Base-by-base conservation (phyloP, 2,329 filamentous ascomycete genomes). In the Fusarium sp. region DNA sequence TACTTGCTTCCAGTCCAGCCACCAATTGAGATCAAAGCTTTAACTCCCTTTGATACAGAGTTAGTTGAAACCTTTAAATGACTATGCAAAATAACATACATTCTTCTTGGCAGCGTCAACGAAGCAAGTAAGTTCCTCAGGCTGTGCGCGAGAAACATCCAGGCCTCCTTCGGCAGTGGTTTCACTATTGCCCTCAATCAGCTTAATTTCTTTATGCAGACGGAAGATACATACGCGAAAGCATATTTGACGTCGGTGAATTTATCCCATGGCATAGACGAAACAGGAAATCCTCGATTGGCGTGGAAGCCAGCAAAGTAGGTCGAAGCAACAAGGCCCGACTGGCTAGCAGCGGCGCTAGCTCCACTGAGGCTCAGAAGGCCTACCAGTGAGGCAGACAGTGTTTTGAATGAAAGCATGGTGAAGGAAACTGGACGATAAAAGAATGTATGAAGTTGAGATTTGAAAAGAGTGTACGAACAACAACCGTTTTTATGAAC, bases 231-330 rank as follows among this genome's bases (percentile, higher is more conserved):
- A 7, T 68, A 68, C 66, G 69, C 69, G n/a, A 71, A 71, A 0
- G 69, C 61, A n/a, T 68, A 71, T 24, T 71, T 71, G 5, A 32
- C 69, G 13, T 71, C 69, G 17, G 69, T 71, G 13, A 37, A 71
- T 55, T 72, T 71, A 17, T 58, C 26, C 69, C 69, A 71, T 22
- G 57, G 49, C 56, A 71, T 72, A 9, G 49, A 55, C 17, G 50
- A 56, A 19, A 71, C 48, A 2, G 69, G 69, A 39, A 67, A 71
- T 17, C 69, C 69, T 45, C 53, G 33, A 19, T 56, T 57, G 33
- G 69, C 46, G 39, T 71, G 69, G 55, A 71, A 71, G 20, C 69
- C 69, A 9, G 69, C 69, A 30, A 71, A 70, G 24, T 71, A 71
- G 10, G 69, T 72, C 2, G 69, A 72, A 5, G 69, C 63, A 1